Conservation (phyloP, 345 rosid genomes). For the Eucalyptus regnans region DNA sequence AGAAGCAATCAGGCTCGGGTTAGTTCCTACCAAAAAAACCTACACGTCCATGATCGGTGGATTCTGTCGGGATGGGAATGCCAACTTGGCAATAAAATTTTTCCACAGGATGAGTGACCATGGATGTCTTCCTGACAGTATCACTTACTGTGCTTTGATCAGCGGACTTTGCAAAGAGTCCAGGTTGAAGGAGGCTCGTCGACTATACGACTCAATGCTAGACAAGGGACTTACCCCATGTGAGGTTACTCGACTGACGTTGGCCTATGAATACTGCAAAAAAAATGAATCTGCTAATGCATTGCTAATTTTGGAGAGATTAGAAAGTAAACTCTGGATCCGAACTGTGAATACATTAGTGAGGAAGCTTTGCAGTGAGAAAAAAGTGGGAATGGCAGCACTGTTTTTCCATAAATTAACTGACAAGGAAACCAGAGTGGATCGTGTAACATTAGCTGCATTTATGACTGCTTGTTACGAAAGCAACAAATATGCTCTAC, state of each 20-base stretch:
- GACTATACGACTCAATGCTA: conserved; percentile 60
- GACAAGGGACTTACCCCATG: conserved; percentile 64
- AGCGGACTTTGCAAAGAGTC: conserved; percentile 82
- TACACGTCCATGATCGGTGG: conserved; percentile 83
- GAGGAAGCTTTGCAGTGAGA: conserved; percentile 81
- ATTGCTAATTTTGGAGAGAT: conserved; percentile 57
- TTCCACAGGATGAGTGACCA: conserved; percentile 49
- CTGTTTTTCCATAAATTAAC: conserved; percentile 31
- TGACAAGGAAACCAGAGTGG: conserved; percentile 39
- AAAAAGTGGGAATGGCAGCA: conserved; percentile 71
- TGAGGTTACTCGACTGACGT: conserved; percentile 72
- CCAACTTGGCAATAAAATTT: conserved; percentile 29
- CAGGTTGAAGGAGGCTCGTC: conserved; percentile 59
- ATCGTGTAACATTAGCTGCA: conserved; percentile 62
- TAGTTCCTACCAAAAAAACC: conserved; percentile 81
- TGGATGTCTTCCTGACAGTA: conserved; percentile 56
- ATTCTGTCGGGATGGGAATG: conserved; percentile 44
- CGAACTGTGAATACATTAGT: conserved; percentile 66
- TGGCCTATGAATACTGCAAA: conserved; percentile 83
- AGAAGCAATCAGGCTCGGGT: conserved; percentile 33
- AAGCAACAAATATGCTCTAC: conserved; percentile 60
- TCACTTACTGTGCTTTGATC: conserved; percentile 73
- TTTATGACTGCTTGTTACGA: conserved; percentile 70
- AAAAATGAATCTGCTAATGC: conserved; percentile 69
- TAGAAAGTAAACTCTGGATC: conserved; percentile 73